Evolutionary conservation across 805 yeast genomes (phyloP), one percentile per base, ranked within the genome.

Genomic region (Zygosaccharomyces bailii): DNA sequence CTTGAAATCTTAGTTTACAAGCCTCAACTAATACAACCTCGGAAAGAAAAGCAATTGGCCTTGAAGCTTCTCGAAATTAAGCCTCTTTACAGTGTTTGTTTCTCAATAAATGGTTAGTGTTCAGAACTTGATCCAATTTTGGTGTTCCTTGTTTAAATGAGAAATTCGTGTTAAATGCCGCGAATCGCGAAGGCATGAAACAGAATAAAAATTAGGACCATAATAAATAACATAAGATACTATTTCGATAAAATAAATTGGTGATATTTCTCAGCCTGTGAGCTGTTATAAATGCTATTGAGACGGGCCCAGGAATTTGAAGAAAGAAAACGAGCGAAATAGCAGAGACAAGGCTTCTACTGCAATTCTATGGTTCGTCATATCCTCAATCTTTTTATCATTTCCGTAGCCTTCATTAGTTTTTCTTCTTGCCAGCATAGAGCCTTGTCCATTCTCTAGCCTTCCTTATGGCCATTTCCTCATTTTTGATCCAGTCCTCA

Each of bases 401-500:
- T 23, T 21, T 21, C 25, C 9, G 25, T 32, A n/a, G 14, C 9
- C 8, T 24, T 10, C 21, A 37, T 17, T 34, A 42, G 31, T 13
- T 10, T 11, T 10, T 10, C 23, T 39, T 45, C 38, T 46, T 45
- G 38, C 49, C 51, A 13, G 74, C 74, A 49, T 62, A 68, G 20
- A 51, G 46, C 21, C 52, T 44, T 2, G 77, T 72, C 76, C 76
- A 71, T 44, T 66, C 64, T 52, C 60, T 69, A 6, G 98, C 99
- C 17, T 84, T 89, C 10, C 69, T 76, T 43, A 89, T 82, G 17
- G 98, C 99, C 49, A 72, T 72, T 32, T 74, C 70, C 66, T 89
- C 95, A 57, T 93, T 79, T 52, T 80, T 84, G 61, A 91, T 84
- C 97, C 99, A 93, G 50, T 86, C 91, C 55, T 88, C 90, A 2